Evolutionary conservation across 164 flowering plant genomes (phyloP).

Genomic region (Chimonanthus salicifolius): DNA sequence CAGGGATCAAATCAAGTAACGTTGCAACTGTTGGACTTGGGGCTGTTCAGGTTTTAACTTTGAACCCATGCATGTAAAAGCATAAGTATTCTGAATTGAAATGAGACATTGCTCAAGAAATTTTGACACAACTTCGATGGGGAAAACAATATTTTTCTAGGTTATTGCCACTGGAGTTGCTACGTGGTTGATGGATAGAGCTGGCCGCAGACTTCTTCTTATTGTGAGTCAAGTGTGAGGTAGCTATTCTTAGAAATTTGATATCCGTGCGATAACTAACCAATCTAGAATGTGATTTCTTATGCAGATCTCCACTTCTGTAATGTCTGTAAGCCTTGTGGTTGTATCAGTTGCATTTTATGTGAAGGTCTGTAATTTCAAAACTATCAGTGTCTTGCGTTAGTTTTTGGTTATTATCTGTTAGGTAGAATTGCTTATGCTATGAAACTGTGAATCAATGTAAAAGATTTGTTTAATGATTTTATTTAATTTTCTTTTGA

Average conservation of each 20-base stretch:
- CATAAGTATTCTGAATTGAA: not conserved
- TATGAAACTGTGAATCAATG: not conserved
- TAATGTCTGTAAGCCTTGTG: slow-evolving; percentile 76
- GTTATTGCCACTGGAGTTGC: slow-evolving; percentile 80
- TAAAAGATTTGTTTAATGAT: too few relatives aligned
- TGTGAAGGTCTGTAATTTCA: slow-evolving; percentile 42
- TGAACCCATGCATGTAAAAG: slow-evolving; percentile 4
- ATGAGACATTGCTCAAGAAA: not conserved
- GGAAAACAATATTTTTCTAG: slow-evolving; percentile 27
- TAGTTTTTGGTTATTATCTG: too few relatives aligned
- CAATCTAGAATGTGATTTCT: not conserved
- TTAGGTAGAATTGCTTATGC: not conserved
- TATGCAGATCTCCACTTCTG: slow-evolving; percentile 64
- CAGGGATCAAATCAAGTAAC: slow-evolving; percentile 73
- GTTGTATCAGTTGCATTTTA: slow-evolving; percentile 74
- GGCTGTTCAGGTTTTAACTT: slow-evolving; percentile 61
- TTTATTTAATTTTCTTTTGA: not conserved
- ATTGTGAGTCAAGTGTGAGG: slow-evolving; percentile 46
- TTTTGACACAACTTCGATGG: slow-evolving; percentile 1
- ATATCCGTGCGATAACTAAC: not conserved
- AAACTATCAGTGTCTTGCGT: not conserved
- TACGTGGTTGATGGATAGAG: slow-evolving; percentile 78
- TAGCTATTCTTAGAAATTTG: not conserved
- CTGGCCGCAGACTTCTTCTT: slow-evolving; percentile 91
- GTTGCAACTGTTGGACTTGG: slow-evolving; percentile 73